phyloP scores from a whole-genome alignment of 352 stramenopile genomes.

The Phytophthora brassicae region DNA sequence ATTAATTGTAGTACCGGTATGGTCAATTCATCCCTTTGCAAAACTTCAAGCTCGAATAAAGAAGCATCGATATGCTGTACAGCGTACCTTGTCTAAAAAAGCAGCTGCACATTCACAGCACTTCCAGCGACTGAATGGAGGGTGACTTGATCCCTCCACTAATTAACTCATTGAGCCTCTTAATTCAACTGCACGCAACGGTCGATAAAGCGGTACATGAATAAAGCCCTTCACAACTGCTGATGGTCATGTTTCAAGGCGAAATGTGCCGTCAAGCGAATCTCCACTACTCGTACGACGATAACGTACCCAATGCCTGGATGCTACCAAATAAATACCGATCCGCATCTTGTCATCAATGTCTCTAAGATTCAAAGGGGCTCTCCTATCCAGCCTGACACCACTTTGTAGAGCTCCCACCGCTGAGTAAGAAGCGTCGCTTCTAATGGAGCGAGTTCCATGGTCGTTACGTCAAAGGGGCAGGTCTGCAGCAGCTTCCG shows the following conservation, averaged over 20 bases:
- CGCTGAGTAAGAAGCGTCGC: slow-evolving; percentile 22
- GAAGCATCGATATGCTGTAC: too few species aligned
- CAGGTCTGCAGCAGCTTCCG: slow-evolving; percentile 37
- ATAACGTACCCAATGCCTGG: slow-evolving; percentile 3
- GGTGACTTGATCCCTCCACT: too few species aligned
- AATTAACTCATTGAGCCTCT: too few species aligned
- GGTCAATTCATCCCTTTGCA: too few species aligned
- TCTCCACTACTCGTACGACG: not conserved
- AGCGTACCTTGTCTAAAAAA: too few species aligned
- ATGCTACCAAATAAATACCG: slow-evolving; percentile 5
- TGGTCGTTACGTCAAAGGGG: slow-evolving; percentile 39
- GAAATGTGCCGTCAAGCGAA: not conserved
- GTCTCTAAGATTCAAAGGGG: slow-evolving; percentile 8
- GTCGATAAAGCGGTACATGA: too few species aligned
- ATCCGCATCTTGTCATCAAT: not conserved
- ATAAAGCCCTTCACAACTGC: too few species aligned
- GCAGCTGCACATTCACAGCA: too few species aligned
- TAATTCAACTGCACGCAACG: too few species aligned
- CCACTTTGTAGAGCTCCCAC: slow-evolving; percentile 27
- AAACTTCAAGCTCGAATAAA: too few species aligned
- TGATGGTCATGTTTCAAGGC: not conserved
- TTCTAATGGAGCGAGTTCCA: slow-evolving; percentile 26
- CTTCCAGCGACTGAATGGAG: too few species aligned
- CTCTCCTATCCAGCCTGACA: slow-evolving; percentile 18
- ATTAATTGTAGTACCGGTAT: too few species aligned